Evolutionary conservation across 768 basidiomycete species (phyloP), one percentile per base, ranked within the genome.

Genomic region (Daedaleopsis nitida): DNA sequence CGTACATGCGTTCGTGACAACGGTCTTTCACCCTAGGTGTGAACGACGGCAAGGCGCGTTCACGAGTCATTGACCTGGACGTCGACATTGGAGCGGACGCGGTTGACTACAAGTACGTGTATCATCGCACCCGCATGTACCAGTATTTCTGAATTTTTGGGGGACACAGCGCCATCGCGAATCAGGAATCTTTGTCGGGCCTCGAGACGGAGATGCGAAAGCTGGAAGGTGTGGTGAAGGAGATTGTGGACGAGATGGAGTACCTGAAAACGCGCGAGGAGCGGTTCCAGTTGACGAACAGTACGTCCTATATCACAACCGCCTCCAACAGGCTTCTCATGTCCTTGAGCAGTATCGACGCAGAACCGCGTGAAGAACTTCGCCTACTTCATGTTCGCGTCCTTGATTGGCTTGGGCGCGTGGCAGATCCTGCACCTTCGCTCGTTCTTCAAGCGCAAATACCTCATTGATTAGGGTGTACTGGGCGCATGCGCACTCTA

Each of bases 151-250:
- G 23, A 23, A 42, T 43, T 44, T 5, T n/a, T 9, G 14, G 12
- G 12, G 43, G n/a, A 21, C 1, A 32, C 70, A 97, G 95, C 68
- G 97, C 97, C 24, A 99, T 98, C 73, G 97, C 97, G 11, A 98
- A 97, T 77, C 96, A 98, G 73, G 97, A 99, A 73, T 95, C 93
- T 0, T 80, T 98, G 0, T 97, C 94, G 7, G 91, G 91, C 0
- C 84, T 99, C 19, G 97, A 99, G 76, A 96, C 94, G 0, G 97
- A 98, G 75, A 98, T 98, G 96, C 86, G 95, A 43, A 98, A 98
- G 70, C 81, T 99, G 3, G 97, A 99, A 73, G 96, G 94, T 0
- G 74, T 98, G 14, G 91, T 95, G 38, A 93, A 95, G 73, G 97
- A 98, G 77, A 87, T 99, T 55, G 86, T 90, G 14, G 96, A 98